Conservation (phyloP, 23 red algal species). For the Pyropia yezoensis region DNA sequence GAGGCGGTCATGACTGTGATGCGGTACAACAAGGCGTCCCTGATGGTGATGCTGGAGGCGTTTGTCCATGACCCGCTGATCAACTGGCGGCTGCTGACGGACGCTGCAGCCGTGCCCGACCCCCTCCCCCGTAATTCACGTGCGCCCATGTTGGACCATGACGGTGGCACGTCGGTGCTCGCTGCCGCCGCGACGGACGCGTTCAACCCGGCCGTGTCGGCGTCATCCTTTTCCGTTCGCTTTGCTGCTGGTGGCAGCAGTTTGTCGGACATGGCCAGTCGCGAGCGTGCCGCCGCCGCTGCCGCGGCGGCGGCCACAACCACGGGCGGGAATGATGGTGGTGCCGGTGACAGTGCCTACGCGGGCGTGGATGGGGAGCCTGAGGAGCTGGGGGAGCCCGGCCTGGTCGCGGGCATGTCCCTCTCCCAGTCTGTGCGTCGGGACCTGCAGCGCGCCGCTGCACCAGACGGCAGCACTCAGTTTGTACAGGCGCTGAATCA, state of each 20-base stretch:
- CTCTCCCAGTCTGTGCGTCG: neutral
- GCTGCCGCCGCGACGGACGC: neutral
- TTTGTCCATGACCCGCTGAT: constrained; percentile 98
- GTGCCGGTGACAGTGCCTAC: neutral
- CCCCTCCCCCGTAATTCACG: constrained; percentile 7
- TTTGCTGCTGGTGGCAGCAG: too few relatives aligned
- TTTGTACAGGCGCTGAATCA: constrained; percentile 11
- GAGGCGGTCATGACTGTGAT: constrained; percentile 77
- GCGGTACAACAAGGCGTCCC: constrained; percentile 49
- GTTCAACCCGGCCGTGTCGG: neutral
- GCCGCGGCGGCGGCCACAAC: too few relatives aligned
- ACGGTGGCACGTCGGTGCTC: neutral
- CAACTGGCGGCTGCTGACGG: constrained; percentile 61
- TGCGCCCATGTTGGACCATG: neutral
- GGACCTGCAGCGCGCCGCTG: neutral
- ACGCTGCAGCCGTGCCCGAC: constrained; percentile 40
- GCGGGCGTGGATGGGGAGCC: neutral
- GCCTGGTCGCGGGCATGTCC: neutral
- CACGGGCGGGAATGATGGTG: neutral
- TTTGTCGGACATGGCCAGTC: too few relatives aligned
- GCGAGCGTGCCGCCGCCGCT: too few relatives aligned
- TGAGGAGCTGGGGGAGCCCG: neutral
- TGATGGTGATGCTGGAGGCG: constrained; percentile 98
- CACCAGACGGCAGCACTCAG: constrained; percentile 6
- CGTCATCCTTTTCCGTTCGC: neutral